Base-by-base conservation (phyloP, 2,329 filamentous ascomycete genomes). In the Penicillium brasilianum region DNA sequence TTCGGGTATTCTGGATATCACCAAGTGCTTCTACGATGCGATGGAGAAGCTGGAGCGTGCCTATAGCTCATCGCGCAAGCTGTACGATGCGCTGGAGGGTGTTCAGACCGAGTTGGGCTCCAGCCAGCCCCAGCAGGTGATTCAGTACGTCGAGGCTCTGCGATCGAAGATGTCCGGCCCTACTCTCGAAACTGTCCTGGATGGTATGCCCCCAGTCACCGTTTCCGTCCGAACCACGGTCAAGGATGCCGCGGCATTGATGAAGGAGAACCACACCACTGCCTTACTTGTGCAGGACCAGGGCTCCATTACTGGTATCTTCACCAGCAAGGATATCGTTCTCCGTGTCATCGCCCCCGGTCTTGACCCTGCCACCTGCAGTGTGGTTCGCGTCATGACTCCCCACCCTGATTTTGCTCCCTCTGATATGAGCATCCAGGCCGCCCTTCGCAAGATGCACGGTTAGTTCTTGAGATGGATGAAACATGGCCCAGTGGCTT, bases 31-130 rank as follows among this genome's bases (percentile, higher is more conserved):
- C 80, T 99, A 99, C 80, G 95, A 99, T 80, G 95, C 95, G 46
- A 99, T 99, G 95, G 95, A 99, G 83, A 99, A 99, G 83, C 83
- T 99, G 62, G 95, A 99, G 83, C 90, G 95, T 55, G 95, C 95
- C 54, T 99, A 99, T 78, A 93, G 92, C 67, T 98, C 95, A 16
- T 99, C 95, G n/a, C 88, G 95, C 69, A 97, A 97, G 80, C 86
- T 99, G 22, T 98, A 99, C 77, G 95, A 98, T 82, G 95, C 95
- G 36, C 82, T 99, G 60, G 95, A 99, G 80, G 95, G 95, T 77
- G 95, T 99, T 3, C 95, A 99, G 80, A 97, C 94, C 1, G 95
- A 99, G 78, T 85, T 99, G 37, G 95, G 95, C 43, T 90, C 94
- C 55, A 97, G 91, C 74, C 95, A 99, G 77, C 95, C 95, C 13